Conservation (phyloP, 2,329 filamentous ascomycete species). For the Septoria linicola region DNA sequence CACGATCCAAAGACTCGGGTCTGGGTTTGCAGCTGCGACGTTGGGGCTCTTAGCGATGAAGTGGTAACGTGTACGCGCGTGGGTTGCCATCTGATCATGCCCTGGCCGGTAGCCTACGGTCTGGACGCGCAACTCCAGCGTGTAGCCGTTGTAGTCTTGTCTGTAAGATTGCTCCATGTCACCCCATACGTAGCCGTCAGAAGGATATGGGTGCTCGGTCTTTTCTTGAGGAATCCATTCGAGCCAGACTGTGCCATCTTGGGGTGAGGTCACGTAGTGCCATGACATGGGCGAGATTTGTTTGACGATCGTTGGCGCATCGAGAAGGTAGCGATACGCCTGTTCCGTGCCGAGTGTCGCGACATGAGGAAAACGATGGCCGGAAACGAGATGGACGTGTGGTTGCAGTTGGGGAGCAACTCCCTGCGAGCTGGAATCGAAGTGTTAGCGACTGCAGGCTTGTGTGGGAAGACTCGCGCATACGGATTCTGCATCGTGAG, state of each 20-base stretch:
- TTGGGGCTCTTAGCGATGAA: conserved; percentile 72
- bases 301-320: conserved; percentile 80
- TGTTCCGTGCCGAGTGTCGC: conserved; percentile 70
- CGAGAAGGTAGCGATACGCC: conserved; percentile 78
- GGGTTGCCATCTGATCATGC: conserved; percentile 69
- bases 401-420: conserved; percentile 27
- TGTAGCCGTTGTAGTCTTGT: conserved; percentile 70
- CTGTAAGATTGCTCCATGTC: conserved; percentile 75
- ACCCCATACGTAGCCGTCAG: conserved; percentile 89
- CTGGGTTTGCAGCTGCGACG: conserved; percentile 67
- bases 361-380: conserved; percentile 73
- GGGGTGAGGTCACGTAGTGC: conserved; percentile 82
- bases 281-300: conserved; percentile 85
- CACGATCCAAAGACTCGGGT: conserved; percentile 84
- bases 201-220: conserved; percentile 72
- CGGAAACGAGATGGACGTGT: conserved; percentile 87
- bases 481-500: conserved; percentile 27
- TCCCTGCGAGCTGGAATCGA: conserved; percentile 24
- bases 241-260: conserved; percentile 77
- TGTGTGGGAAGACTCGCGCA: neutral
- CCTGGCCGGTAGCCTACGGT: conserved; percentile 75
- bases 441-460: conserved; percentile 14
- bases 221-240: conserved; percentile 82
- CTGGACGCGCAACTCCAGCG: conserved; percentile 84
- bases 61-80: conserved; percentile 82